phyloP scores from a whole-genome alignment of 1,139 yeast species.

The Pichia sp. region DNA sequence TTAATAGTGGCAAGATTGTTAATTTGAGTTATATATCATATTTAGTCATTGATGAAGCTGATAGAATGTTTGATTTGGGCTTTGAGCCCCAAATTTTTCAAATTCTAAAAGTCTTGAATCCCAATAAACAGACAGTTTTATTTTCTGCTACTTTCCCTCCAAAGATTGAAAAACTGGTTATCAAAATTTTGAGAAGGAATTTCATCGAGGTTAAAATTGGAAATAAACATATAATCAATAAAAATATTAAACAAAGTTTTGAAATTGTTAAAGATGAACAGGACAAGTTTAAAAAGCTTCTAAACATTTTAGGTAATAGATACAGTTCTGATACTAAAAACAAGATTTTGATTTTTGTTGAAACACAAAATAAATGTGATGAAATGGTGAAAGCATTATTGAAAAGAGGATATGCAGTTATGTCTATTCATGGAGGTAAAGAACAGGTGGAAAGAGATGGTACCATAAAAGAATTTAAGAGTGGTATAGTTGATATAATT shows the following conservation, averaged over 20 bases:
- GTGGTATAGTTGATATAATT: conserved; percentile 54
- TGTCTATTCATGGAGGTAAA: conserved; percentile 88
- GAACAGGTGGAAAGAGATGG: conserved; percentile 78
- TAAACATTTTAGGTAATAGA: conserved; percentile 46
- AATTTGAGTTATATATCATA: conserved; percentile 67
- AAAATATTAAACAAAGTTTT: conserved; percentile 69
- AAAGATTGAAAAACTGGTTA: conserved; percentile 71
- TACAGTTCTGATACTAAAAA: conserved; percentile 32
- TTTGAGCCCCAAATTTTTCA: conserved; percentile 94
- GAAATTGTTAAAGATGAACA: conserved; percentile 48
- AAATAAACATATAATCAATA: conserved; percentile 75
- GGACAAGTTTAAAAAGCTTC: conserved; percentile 48
- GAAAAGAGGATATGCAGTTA: conserved; percentile 51
- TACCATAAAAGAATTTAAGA: conserved; percentile 68
- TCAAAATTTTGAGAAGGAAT: conserved; percentile 42
- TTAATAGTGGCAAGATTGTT: conserved; percentile 75
- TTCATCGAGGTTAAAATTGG: conserved; percentile 82
- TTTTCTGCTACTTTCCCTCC: conserved; percentile 93
- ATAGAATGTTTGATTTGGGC: conserved; percentile 94
- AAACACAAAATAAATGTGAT: conserved; percentile 81
- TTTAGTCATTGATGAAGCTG: conserved; percentile 92
- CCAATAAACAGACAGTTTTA: conserved; percentile 85
- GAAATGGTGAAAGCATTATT: conserved; percentile 51
- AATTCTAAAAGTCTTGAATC: conserved; percentile 69
- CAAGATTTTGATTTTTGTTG: conserved; percentile 76